Evolutionary conservation across 208 protist species (phyloP), one percentile per base, ranked within the genome.

Genomic region (Lotmaria passim): DNA sequence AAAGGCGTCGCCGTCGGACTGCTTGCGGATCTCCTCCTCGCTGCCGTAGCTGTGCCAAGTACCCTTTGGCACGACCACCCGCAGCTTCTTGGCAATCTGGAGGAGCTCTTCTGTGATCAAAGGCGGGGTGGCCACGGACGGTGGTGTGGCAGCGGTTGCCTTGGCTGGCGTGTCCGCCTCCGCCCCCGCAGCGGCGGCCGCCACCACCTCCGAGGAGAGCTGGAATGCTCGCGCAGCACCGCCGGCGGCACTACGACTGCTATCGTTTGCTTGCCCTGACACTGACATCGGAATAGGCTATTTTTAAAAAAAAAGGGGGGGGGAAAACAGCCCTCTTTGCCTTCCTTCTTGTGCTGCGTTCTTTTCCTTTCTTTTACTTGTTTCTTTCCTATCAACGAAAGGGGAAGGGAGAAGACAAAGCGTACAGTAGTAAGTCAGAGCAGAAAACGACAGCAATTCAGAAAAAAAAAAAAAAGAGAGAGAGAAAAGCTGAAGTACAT

Each of bases 31-130:
- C 68, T 95, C 93, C 19, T 78, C 74, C 72, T 97, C 92, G 59
- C 88, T 94, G 50, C 90, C 90, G 21, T 90, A 74, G 62, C 80
- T 90, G 31, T 86, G 67, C 88, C 89, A 97, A 1, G 76, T 88
- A 3, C 90, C 87, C 24, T 86, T 81, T 1, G 88, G 86, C 19
- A 84, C 69, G 21, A 93, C 83, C 5, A 86, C 86, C n/a, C 77
- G 73, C 55, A 93, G 81, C 8, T 79, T 30, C 23, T 84, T 71
- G 0, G 90, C 75, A 15, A 96, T 53, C 36, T 60, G 57, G 17
- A 93, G 66, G 3, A 96, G 83, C 1, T 86, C 78, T 39, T 89
- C 69, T 0, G 90, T 91, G 36, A 96, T 72, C 4, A 93, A 39
- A 10, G 56, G 59, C 17, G 65, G 39, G 14, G 50, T 23, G 28